Conservation (phyloP, 1,139 yeast genomes). For the Suhomyces panamericanus region DNA sequence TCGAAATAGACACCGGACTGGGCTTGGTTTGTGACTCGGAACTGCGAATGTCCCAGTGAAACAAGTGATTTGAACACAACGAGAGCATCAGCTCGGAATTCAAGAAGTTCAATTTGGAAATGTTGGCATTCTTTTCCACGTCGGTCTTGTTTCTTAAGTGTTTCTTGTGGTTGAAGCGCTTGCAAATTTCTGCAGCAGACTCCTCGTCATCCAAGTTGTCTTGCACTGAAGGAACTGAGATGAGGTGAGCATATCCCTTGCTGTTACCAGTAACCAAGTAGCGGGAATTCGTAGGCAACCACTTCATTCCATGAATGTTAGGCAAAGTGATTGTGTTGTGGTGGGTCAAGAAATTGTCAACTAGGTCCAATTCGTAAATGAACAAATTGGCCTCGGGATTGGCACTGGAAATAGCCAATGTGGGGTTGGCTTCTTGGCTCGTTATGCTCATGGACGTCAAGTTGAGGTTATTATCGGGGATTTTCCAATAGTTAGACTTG, state of each 20-base stretch:
- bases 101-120: conserved; percentile 31
- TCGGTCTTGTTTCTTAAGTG: conserved; percentile 43
- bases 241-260: conserved; percentile 67
- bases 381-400: conserved; percentile 55
- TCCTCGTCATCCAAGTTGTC: conserved; percentile 33
- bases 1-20: conserved; percentile 52
- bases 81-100: conserved; percentile 40
- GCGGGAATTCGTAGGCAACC: conserved; percentile 50
- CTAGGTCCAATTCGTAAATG: conserved; percentile 57
- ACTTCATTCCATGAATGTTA: conserved; percentile 61
- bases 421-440: conserved; percentile 21
- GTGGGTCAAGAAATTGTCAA: conserved; percentile 56
- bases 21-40: conserved; percentile 45
- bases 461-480: conserved; percentile 57
- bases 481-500: conserved; percentile 70
- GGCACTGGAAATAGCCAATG: conserved; percentile 68
- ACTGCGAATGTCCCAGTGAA: conserved; percentile 70
- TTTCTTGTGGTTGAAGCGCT: conserved; percentile 71
- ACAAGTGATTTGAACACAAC: conserved; percentile 61
- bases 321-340: conserved; percentile 75
- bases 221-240: conserved; percentile 52
- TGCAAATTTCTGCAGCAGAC: conserved; percentile 66
- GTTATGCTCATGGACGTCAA: conserved; percentile 55
- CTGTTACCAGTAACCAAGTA: conserved; percentile 67
- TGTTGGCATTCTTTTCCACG: conserved; percentile 19